A percentile compares a stretch with the other conserved stretches of the same genome.
Conservation (phyloP, 257 asterid species). For the Misopates orontium region DNA sequence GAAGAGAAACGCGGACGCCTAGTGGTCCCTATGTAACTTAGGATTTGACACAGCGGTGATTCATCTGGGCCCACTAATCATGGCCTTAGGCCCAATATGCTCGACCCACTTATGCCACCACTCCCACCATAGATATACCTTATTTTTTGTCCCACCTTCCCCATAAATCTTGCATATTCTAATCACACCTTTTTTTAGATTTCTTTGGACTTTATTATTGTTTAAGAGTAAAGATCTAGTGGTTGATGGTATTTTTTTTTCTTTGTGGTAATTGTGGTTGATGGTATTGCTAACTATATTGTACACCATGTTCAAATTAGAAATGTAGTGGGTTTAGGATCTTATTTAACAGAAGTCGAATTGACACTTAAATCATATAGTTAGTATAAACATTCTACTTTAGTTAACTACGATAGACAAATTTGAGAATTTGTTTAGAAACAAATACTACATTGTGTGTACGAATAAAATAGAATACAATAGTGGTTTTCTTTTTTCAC, state of each 20-base stretch:
- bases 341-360: no score
- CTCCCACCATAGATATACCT: slow-evolving; percentile 17
- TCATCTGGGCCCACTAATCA: slow-evolving; percentile 57
- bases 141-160: slow-evolving; percentile 7
- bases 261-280: no score
- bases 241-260: background rate
- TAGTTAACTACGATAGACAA: no score
- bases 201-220: background rate
- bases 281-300: background rate
- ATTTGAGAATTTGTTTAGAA: no score
- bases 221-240: no score
- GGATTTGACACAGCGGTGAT: slow-evolving; percentile 42
- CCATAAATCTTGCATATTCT: slow-evolving; percentile 18
- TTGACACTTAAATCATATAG: no score
- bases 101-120: slow-evolving; percentile 48
- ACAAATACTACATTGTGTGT: background rate
- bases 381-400: no score
- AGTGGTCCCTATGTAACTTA: slow-evolving; percentile 36
- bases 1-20: slow-evolving; percentile 31
- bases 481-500: slow-evolving; percentile 15
- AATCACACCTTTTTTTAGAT: slow-evolving; percentile 7
- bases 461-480: background rate
- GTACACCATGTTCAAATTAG: no score
- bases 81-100: slow-evolving; percentile 50
- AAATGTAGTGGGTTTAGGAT: no score